A percentile compares a stretch with the other conserved stretches of the same genome.
These are phyloP conservation scores for Hortiboletus campestris DNA, from an alignment of 768 basidiomycete genomes.

Conservation along the genomic window DNA sequence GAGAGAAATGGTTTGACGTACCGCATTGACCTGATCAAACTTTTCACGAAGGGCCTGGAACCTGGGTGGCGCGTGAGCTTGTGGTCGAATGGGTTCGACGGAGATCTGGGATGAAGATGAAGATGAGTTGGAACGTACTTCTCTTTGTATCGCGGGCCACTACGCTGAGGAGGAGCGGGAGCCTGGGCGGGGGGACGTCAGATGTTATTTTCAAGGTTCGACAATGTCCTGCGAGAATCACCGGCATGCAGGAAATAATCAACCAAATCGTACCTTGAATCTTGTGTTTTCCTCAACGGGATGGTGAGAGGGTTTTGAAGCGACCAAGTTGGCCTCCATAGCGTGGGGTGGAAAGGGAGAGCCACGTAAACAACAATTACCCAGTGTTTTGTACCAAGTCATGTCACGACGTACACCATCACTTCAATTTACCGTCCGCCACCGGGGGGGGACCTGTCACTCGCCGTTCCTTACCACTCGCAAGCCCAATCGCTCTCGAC, in stretches of 20 bases:
- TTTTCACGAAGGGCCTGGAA: conserved; percentile 33
- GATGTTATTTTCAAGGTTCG: neutral
- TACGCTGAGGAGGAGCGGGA: conserved; percentile 15
- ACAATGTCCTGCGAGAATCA: neutral
- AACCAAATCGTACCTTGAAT: conserved; percentile 23
- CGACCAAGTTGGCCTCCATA: conserved; percentile 16
- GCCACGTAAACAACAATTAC: no score
- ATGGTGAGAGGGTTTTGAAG: conserved; percentile 11
- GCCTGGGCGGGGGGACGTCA: conserved; percentile 2
- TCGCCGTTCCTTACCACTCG: no score
- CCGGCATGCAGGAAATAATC: neutral
- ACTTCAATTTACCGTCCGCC: no score
- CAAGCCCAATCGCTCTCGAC: neutral
- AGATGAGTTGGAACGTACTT: conserved; percentile 18
- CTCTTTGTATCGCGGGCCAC: conserved; percentile 31
- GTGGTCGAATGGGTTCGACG: neutral
- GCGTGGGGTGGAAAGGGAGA: no score
- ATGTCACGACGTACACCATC: no score
- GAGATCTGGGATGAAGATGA: neutral
- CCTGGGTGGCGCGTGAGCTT: conserved; percentile 9
- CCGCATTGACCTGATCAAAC: conserved; percentile 32
- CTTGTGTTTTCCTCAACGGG: conserved; percentile 20
- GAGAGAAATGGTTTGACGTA: conserved; percentile 13
- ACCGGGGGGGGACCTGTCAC: no score
- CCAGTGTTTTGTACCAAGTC: no score